Conservation (phyloP, 768 basidiomycete species). For the Tricholoma bakamatsutake region DNA sequence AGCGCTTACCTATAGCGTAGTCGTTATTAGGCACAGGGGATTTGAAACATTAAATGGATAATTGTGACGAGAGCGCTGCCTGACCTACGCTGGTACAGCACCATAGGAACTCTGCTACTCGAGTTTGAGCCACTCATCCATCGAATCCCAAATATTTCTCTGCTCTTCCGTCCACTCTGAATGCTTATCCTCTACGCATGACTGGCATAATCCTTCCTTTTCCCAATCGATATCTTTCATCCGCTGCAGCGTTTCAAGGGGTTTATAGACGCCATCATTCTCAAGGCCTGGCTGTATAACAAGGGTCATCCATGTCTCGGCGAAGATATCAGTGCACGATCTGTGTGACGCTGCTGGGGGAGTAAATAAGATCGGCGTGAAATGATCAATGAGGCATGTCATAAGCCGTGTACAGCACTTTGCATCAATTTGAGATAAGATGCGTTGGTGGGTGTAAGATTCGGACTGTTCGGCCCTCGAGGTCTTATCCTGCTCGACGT, state of each 20-base stretch:
- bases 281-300: conserved; percentile 66
- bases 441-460: conserved; percentile 11
- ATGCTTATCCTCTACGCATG: conserved; percentile 52
- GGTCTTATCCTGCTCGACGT: conserved; percentile 3
- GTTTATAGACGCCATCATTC: conserved; percentile 58
- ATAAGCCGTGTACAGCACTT: conserved; percentile 45
- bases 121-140: conserved; percentile 52
- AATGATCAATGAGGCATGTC: conserved; percentile 53
- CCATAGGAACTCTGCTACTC: background rate
- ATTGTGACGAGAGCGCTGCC: background rate
- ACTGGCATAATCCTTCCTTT: conserved; percentile 48
- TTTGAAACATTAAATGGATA: too few relatives aligned
- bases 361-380: conserved; percentile 70
- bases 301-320: conserved; percentile 64
- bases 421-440: conserved; percentile 25
- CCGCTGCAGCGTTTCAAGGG: conserved; percentile 62
- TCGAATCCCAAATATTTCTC: conserved; percentile 47
- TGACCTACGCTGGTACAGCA: background rate
- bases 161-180: conserved; percentile 66
- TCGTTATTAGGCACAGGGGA: too few relatives aligned
- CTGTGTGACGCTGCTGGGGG: conserved; percentile 65
- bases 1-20: background rate
- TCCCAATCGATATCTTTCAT: conserved; percentile 59
- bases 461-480: conserved; percentile 6
- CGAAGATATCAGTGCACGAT: conserved; percentile 67